Evolutionary conservation across 140 eudicot genomes (phyloP).

Genomic region (Senecio squalidus): DNA sequence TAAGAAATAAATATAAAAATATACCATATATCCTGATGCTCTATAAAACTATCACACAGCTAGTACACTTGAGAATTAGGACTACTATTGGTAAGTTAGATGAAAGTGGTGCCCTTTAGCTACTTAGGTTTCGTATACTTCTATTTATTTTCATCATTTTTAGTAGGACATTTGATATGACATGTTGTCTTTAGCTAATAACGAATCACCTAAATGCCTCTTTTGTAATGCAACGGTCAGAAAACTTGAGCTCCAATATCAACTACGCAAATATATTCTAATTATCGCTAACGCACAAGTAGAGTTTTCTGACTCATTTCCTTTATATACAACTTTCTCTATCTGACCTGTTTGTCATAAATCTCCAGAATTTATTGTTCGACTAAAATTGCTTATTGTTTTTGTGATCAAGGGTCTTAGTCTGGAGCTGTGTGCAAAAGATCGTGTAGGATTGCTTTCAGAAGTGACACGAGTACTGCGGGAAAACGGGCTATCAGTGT

Average conservation of each 20-base stretch:
- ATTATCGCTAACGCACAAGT: no score
- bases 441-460: slow-evolving; percentile 80
- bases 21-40: neutral
- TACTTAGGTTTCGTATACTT: neutral
- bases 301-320: neutral
- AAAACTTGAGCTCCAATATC: no score
- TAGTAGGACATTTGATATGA: no score
- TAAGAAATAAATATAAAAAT: slow-evolving; percentile 4
- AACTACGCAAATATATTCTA: no score
- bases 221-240: no score
- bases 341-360: no score
- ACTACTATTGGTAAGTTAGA: neutral
- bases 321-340: no score
- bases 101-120: neutral
- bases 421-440: slow-evolving; percentile 83
- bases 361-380: neutral
- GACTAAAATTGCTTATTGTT: neutral
- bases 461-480: slow-evolving; percentile 84
- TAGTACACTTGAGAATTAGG: neutral
- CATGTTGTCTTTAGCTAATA: no score
- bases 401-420: slow-evolving; percentile 61
- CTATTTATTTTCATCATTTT: neutral
- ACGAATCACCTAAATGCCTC: no score
- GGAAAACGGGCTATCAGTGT: slow-evolving; percentile 73
- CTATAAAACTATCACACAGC: neutral